Conservation (phyloP, 2,329 filamentous ascomycete genomes). For the Aspergillus amoenus region DNA sequence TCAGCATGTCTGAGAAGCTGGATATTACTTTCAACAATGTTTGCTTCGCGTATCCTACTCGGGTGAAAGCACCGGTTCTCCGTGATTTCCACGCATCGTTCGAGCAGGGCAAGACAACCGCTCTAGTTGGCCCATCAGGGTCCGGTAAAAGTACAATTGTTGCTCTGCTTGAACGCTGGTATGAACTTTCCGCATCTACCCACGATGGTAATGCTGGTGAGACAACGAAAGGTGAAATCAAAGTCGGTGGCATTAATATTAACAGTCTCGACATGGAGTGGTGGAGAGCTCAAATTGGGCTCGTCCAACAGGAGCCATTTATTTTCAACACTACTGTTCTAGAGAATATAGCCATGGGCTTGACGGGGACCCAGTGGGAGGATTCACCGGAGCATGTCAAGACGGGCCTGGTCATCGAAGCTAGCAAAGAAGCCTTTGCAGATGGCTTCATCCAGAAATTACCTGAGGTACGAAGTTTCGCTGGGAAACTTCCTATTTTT, state of each 20-base stretch:
- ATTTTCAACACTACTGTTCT: slow-evolving; percentile 88
- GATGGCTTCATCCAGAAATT: slow-evolving; percentile 83
- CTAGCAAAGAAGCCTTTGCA: slow-evolving; percentile 86
- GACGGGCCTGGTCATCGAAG: slow-evolving; percentile 67
- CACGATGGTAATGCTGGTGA: no score
- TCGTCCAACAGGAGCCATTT: slow-evolving; percentile 71
- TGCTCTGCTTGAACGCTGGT: slow-evolving; percentile 51
- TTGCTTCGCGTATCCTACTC: slow-evolving; percentile 91
- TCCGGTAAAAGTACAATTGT: slow-evolving; percentile 49
- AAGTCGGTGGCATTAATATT: slow-evolving; percentile 80
- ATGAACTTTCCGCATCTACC: slow-evolving; percentile 16
- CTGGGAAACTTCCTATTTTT: no score
- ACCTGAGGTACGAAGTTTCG: slow-evolving; percentile 30
- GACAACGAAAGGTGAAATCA: slow-evolving; percentile 59
- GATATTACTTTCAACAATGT: slow-evolving; percentile 65
- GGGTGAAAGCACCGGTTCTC: slow-evolving; percentile 87
- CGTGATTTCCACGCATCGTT: slow-evolving; percentile 74
- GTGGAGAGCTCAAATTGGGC: slow-evolving; percentile 85
- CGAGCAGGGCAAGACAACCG: slow-evolving; percentile 58
- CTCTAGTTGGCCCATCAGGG: slow-evolving; percentile 46
- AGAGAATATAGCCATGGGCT: slow-evolving; percentile 83
- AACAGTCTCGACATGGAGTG: slow-evolving; percentile 79
- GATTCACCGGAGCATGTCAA: slow-evolving; percentile 65
- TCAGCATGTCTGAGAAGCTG: slow-evolving; percentile 69
- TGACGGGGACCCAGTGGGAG: slow-evolving; percentile 73